Base-by-base conservation (phyloP, 192 early-diverging fungal species). In the Umbelopsis sp. region DNA sequence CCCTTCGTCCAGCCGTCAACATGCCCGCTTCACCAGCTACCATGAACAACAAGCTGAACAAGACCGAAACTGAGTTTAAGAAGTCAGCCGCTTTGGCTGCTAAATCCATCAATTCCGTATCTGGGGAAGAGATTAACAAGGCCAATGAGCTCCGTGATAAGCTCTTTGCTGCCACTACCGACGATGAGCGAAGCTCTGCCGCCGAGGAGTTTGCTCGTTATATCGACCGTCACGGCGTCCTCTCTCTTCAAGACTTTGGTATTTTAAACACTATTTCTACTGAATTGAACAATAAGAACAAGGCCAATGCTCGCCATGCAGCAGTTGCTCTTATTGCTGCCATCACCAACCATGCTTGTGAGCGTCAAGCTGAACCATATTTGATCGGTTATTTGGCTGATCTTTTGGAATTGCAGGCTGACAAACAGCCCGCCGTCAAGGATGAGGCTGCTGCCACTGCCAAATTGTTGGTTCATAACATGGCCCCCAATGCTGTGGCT, bases 211-310 rank as follows among this genome's bases (percentile, higher is more conserved):
- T 78, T 51, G 77, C 65, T 74, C 62, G 62, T 31, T 70, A 68
- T 45, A 65, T 78, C 45, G 24, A 70, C 54, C 83, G 89, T 87
- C 89, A 91, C 78, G 85, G 87, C 73, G 77, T 84, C 74, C 82
- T 80, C 50, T 75, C 77, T 41, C 84, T 92, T 52, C 83, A 86
- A 68, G 82, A 85, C 34, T 84, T 80, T 82, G 83, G 78, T 44
- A 80, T 92, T 68, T 71, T 91, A 47, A 86, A 87, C 45, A 75
- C 81, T 68, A 77, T 93, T 34, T 69, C 70, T 52, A 83, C 85
- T 73, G 86, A 88, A 62, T 76, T 88, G 51, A 80, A 80, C 71
- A 85, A 90, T 88, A 94, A 94, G 86, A 91, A 92, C 87, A 82
- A 68, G 70, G 72, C 82, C 70, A 74, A 74, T 66, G 84, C 86